These are phyloP conservation scores for Kwoniella botswanensis DNA, from an alignment of 768 basidiomycete species.

Conservation along the genomic window DNA sequence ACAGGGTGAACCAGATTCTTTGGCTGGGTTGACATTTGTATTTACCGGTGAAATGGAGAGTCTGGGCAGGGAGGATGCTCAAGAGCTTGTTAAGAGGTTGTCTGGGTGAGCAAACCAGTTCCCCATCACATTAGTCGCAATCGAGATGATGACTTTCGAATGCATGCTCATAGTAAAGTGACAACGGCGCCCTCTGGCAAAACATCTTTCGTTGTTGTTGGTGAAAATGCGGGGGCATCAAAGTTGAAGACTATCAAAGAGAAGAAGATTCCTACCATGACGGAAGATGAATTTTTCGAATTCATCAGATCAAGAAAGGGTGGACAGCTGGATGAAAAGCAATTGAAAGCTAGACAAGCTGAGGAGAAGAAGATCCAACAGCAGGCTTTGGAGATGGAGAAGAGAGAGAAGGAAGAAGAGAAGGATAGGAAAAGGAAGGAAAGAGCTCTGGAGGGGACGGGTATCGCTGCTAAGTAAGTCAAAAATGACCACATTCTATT, in stretches of 20 bases:
- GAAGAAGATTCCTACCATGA: slow-evolving; percentile 73
- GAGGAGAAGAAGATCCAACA: slow-evolving; percentile 73
- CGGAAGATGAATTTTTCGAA: slow-evolving; percentile 84
- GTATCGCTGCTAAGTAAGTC: slow-evolving; percentile 54
- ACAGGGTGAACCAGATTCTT: slow-evolving; percentile 72
- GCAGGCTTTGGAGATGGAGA: slow-evolving; percentile 59
- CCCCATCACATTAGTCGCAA: neutral
- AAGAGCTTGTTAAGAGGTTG: slow-evolving; percentile 86
- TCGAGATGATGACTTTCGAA: slow-evolving; percentile 1
- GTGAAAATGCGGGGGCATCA: slow-evolving; percentile 81
- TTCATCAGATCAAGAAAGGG: slow-evolving; percentile 77
- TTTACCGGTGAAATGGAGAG: slow-evolving; percentile 92
- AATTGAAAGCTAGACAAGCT: slow-evolving; percentile 69
- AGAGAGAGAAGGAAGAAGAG: slow-evolving; percentile 68
- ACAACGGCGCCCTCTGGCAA: slow-evolving; percentile 84
- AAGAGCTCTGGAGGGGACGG: slow-evolving; percentile 46
- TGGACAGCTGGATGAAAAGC: slow-evolving; percentile 73
- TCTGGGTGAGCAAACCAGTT: slow-evolving; percentile 70
- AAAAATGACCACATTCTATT: too few species aligned
- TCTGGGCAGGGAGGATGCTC: slow-evolving; percentile 83
- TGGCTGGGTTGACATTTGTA: slow-evolving; percentile 86
- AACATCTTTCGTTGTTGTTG: slow-evolving; percentile 87
- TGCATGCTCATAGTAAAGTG: slow-evolving; percentile 70
- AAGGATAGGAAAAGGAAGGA: slow-evolving; percentile 46
- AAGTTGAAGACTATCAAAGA: slow-evolving; percentile 88